Base-by-base conservation (phyloP, 768 basidiomycete species). In the Tremella mesenterica region DNA sequence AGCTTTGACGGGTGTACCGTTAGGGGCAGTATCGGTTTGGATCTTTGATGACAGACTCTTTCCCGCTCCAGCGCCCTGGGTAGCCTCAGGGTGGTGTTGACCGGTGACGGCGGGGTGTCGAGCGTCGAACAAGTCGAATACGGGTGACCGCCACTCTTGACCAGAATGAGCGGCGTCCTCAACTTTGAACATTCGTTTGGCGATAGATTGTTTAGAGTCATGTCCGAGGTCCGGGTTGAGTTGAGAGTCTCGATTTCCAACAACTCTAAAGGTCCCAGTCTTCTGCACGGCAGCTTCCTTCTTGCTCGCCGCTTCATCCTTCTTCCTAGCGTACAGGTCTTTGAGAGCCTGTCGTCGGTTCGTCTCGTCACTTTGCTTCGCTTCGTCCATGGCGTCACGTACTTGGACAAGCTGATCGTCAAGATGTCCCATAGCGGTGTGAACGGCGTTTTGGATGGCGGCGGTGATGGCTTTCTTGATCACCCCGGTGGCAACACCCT, bases 401-500 rank as follows among this genome's bases (percentile, higher is more conserved):
- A 96, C 88, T n/a, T 80, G 78, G 21, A 88, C 85, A 18, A 97
- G 81, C 75, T 92, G 88, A 14, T 85, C 85, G 64, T 96, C 90
- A 36, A 90, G 76, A 60, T 90, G 86, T 72, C 88, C 89, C 57
- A 96, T 75, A 0, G 83, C 88, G 14, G 86, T 87, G 41, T 76
- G 79, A 50, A 96, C 81, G 2, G 83, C 83, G 49, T 83, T 84
- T 36, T 76, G 73, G 30, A 83, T 75, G 0, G 80, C 84, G 64
- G 77, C 80, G 69, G 80, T 76, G 63, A 85, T 78, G 61, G 82
- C 72, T 81, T 69, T 69, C 62, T 64, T 63, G 64, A 99, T 83
- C 33, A 95, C 76, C 5, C 81, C 81, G 1, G 83, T 89, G 12
- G 86, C 86, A 34, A 90, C 78, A 3, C 85, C 84, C 49, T 80